A percentile compares a stretch with the other conserved stretches of the same genome.
These are phyloP conservation scores for Aphanoascus verrucosus DNA, from an alignment of 2,329 filamentous ascomycete species.

Conservation along the genomic window DNA sequence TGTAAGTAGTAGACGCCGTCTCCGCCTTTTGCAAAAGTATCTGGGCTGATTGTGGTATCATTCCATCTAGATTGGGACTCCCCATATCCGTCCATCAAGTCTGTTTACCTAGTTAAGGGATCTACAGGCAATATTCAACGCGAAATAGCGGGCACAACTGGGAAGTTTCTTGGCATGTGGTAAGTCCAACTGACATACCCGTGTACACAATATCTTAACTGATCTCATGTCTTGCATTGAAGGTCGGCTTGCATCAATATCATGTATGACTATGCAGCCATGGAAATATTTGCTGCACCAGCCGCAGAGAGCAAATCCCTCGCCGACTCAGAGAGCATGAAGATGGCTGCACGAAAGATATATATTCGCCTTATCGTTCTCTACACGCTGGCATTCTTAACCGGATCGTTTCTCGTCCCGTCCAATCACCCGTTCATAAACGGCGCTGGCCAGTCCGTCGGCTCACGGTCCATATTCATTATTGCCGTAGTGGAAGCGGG, in stretches of 20 bases:
- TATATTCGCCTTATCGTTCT: conserved; percentile 35
- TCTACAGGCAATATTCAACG: conserved; percentile 22
- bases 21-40: not conserved
- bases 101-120: conserved; percentile 25
- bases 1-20: conserved; percentile 21
- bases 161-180: conserved; percentile 33
- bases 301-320: conserved; percentile 36
- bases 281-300: conserved; percentile 36
- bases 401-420: conserved; percentile 35
- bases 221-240: conserved; percentile 14
- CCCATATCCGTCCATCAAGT: conserved; percentile 33
- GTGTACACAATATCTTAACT: not conserved
- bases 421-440: conserved; percentile 35
- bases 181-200: conserved; percentile 15
- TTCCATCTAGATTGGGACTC: conserved; percentile 23
- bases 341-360: conserved; percentile 37
- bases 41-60: no score
- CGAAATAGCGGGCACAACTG: conserved; percentile 26
- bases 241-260: conserved; percentile 35
- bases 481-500: conserved; percentile 34
- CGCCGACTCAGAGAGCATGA: conserved; percentile 35
- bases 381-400: conserved; percentile 35
- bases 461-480: conserved; percentile 32
- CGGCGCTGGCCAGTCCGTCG: conserved; percentile 28
- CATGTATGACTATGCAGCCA: conserved; percentile 36